phyloP scores from a whole-genome alignment of 2,329 filamentous ascomycete genomes.

The Epichloe sibirici region DNA sequence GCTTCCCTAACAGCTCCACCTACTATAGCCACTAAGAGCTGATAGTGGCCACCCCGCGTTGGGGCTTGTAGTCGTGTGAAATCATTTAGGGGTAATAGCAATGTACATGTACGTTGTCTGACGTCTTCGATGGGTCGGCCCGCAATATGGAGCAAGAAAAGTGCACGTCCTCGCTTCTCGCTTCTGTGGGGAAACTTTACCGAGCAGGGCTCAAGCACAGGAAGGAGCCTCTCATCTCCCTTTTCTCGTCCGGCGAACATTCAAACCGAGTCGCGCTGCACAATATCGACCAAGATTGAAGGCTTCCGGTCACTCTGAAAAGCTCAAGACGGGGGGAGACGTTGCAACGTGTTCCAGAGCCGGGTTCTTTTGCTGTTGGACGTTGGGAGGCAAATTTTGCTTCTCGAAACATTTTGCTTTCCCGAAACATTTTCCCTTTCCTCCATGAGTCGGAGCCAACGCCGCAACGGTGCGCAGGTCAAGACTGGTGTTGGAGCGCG shows the following conservation, averaged over 20 bases:
- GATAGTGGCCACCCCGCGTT: too few species aligned
- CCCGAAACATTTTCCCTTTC: not conserved
- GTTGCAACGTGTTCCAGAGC: constrained; percentile 1
- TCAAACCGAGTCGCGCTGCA: not conserved
- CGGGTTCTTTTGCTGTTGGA: not conserved
- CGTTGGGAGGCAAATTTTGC: not conserved
- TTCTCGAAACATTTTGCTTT: not conserved
- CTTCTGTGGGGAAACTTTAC: not conserved
- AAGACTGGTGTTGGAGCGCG: not conserved
- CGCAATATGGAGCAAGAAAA: not conserved
- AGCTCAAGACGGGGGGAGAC: not conserved
- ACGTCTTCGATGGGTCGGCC: not conserved
- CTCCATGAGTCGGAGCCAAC: not conserved
- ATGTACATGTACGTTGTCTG: not conserved
- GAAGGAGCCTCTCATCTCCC: not conserved
- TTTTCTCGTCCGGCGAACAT: not conserved
- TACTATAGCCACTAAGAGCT: too few species aligned
- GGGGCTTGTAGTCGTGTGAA: not conserved
- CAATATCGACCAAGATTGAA: not conserved
- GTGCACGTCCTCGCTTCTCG: not conserved
- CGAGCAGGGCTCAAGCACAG: not conserved
- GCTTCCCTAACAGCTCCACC: too few species aligned
- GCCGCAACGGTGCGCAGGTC: not conserved
- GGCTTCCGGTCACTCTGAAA: not conserved
- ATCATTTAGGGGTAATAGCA: too few species aligned